Base-by-base conservation (phyloP, 495 filamentous ascomycete species). In the Corynascus novoguineensis region DNA sequence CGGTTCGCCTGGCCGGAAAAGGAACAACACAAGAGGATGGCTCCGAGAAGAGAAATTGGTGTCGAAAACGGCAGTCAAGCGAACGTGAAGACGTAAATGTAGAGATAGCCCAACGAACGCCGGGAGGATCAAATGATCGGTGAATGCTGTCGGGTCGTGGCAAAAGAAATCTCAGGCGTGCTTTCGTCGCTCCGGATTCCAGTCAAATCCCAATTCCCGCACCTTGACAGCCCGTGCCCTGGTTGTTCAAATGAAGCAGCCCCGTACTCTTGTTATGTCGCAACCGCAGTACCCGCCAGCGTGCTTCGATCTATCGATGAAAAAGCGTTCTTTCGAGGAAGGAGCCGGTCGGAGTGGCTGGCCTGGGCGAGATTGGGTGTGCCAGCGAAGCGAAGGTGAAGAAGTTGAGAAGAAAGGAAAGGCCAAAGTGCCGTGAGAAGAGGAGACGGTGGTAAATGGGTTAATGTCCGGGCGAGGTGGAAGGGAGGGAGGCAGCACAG, bases 401-500 rank as follows among this genome's bases (percentile, higher is more conserved):
- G 53, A 21, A 53, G 59, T 50, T 40, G 60, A 57, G 57, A 50
- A 60, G 67, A 72, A 67, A 50, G 31, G 63, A 65, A 66, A 47
- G 45, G 32, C 46, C 40, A 44, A 58, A 62, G 41, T 48, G 53
- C 42, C 53, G 66, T 50, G 55, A 50, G 50, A 61, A 66, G 42
- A 55, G 49, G 60, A 37, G 45, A 60, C 56, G 62, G 58, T 35
- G 55, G 55, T 54, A 56, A 60, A 59, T 49, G 54, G 56, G 52
- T 59, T 53, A 55, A 61, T 61, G 59, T n/a, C n/a, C n/a, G n/a
- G n/a, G n/a, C 55, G 50, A 48, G 57, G 27, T 45, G 15, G 41
- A 38, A 34, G 60, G 65, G 61, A 64, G 65, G 62, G 63, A 64
- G 65, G 62, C 57, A 60, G 65, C 65, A 60, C 63, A 62, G 65